Evolutionary conservation across 768 basidiomycete genomes (phyloP).

Genomic region (Rhizopogon vesiculosus): DNA sequence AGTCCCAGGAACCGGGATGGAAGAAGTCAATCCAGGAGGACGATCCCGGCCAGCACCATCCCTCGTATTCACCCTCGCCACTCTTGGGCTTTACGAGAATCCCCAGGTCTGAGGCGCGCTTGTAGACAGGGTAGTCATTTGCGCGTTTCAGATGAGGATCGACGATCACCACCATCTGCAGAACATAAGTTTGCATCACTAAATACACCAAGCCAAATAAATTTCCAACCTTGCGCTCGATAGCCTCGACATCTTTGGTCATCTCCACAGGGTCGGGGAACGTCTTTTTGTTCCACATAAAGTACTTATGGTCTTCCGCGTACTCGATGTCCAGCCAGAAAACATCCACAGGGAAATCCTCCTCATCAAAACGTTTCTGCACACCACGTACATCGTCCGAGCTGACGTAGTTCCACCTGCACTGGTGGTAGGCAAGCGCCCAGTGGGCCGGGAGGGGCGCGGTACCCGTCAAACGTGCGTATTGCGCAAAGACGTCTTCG

Average conservation of each 20-base stretch:
- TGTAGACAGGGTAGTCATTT: constrained; percentile 75
- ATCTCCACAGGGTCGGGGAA: constrained; percentile 96
- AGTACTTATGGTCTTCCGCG: constrained; percentile 90
- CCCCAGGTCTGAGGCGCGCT: constrained; percentile 76
- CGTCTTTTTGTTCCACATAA: constrained; percentile 89
- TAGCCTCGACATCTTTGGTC: constrained; percentile 82
- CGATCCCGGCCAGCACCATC: constrained; percentile 98
- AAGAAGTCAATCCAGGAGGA: constrained; percentile 98
- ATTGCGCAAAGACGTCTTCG: constrained; percentile 79
- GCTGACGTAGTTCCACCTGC: constrained; percentile 96
- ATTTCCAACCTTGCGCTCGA: constrained; percentile 70
- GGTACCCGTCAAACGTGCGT: constrained; percentile 78
- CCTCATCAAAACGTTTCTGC: constrained; percentile 86
- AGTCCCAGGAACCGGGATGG: constrained; percentile 83
- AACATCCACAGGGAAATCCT: constrained; percentile 92
- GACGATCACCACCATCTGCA: constrained; percentile 94
- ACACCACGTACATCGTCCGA: constrained; percentile 84
- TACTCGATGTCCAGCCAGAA: constrained; percentile 99
- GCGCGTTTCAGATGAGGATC: constrained; percentile 94
- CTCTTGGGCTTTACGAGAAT: constrained; percentile 79
- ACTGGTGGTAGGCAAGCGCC: constrained; percentile 95
- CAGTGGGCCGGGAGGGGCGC: constrained; percentile 87
- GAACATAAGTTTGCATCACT: neutral
- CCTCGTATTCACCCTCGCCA: constrained; percentile 85
- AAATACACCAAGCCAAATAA: neutral